A percentile compares a stretch with the other conserved stretches of the same genome.
phyloP scores from a whole-genome alignment of 2,329 filamentous ascomycete species.

The Diaporthe caulivora region DNA sequence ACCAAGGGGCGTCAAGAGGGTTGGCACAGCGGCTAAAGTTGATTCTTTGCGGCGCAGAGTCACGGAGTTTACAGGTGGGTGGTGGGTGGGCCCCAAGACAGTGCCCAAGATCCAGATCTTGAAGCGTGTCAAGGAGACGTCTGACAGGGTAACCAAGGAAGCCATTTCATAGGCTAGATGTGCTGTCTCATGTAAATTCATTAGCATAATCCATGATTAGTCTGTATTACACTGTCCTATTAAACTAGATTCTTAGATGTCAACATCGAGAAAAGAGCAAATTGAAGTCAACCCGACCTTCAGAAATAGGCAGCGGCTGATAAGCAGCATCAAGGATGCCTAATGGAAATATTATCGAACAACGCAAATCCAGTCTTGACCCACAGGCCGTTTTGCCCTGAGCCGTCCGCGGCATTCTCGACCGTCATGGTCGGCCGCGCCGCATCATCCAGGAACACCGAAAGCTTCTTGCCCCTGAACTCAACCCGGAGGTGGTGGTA shows the following conservation, averaged over 20 bases:
- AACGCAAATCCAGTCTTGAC: neutral
- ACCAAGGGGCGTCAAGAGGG: slow-evolving; percentile 47
- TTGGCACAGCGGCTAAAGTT: slow-evolving; percentile 60
- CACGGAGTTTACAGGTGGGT: slow-evolving; percentile 65
- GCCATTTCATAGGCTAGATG: slow-evolving; percentile 2
- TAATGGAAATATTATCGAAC: slow-evolving; percentile 19
- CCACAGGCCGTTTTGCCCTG: slow-evolving; percentile 9
- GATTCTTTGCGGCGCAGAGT: slow-evolving; percentile 55
- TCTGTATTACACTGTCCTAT: too few relatives aligned
- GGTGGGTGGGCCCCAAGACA: slow-evolving; percentile 75
- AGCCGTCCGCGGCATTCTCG: neutral
- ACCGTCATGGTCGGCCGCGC: neutral
- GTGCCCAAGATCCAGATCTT: slow-evolving; percentile 66
- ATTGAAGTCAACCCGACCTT: neutral
- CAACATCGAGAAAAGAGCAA: neutral
- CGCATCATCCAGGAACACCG: neutral
- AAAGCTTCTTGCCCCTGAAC: neutral
- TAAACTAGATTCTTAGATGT: neutral
- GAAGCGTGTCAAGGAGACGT: slow-evolving; percentile 46
- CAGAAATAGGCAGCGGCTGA: neutral
- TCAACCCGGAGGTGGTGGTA: slow-evolving; percentile 4
- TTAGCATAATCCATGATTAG: neutral
- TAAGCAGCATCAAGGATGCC: neutral
- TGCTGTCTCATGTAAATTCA: too few relatives aligned
- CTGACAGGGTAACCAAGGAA: slow-evolving; percentile 15